phyloP scores from a whole-genome alignment of 352 stramenopile genomes.

The Blastocystis sp. region DNA sequence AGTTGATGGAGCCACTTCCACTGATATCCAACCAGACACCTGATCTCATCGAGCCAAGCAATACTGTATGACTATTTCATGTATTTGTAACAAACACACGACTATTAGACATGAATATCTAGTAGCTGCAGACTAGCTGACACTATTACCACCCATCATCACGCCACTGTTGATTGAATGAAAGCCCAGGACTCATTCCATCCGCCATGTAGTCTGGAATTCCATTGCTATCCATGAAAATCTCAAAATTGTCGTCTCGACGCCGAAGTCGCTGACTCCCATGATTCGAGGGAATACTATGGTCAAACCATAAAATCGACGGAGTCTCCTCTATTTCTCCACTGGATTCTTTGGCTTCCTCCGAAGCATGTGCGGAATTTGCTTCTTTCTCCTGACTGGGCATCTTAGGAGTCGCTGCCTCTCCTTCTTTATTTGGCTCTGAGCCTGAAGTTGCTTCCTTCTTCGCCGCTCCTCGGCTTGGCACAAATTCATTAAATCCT shows the following conservation, averaged over 20 bases:
- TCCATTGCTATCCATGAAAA: conserved; percentile 17
- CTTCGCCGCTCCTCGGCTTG: background rate
- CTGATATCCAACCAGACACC: background rate
- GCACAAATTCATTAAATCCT: background rate
- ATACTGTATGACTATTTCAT: background rate
- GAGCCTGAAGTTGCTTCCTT: background rate
- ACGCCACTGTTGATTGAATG: background rate
- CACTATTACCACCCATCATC: conserved; percentile 50
- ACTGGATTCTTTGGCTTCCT: background rate
- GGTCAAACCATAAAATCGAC: background rate
- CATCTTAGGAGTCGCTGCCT: background rate
- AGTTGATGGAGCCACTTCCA: background rate
- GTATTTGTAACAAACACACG: background rate
- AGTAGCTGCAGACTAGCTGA: background rate
- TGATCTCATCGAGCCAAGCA: background rate
- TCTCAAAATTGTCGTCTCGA: conserved; percentile 49
- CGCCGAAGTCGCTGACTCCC: background rate
- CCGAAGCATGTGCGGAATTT: background rate
- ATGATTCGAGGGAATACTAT: background rate
- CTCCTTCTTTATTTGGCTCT: no score
- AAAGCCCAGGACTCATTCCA: background rate
- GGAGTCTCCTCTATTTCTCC: background rate
- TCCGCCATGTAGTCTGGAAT: background rate
- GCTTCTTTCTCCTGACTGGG: background rate
- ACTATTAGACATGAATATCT: conserved; percentile 24